These are phyloP conservation scores for Clavispora phyllophila DNA, from an alignment of 805 yeast species.

Conservation along the genomic window DNA sequence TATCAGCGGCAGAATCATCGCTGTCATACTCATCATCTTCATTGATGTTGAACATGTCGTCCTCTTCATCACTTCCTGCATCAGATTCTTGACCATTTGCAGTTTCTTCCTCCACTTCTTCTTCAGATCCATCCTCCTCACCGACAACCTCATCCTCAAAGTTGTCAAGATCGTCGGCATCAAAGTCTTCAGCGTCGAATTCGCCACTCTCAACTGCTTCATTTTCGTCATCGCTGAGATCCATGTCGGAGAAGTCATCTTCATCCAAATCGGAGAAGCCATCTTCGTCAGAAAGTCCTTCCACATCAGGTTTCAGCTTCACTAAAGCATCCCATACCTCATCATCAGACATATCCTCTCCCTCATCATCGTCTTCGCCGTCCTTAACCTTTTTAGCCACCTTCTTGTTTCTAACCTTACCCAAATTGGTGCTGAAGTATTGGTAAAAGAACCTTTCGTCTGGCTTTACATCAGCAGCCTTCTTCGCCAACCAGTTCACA, in stretches of 20 bases:
- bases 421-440: constrained; percentile 59
- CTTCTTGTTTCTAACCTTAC: constrained; percentile 22
- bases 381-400: constrained; percentile 21
- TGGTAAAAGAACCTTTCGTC: constrained; percentile 87
- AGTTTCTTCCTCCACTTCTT: constrained; percentile 27
- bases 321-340: constrained; percentile 81
- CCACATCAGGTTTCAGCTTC: constrained; percentile 68
- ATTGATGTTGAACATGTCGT: constrained; percentile 16
- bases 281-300: constrained; percentile 29
- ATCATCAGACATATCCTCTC: constrained; percentile 53
- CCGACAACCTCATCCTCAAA: constrained; percentile 38
- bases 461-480: constrained; percentile 63
- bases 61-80: constrained; percentile 16
- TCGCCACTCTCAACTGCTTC: constrained; percentile 27
- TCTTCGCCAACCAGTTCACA: constrained; percentile 73
- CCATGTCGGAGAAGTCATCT: constrained; percentile 36
- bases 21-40: constrained; percentile 7
- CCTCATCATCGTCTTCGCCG: constrained; percentile 31
- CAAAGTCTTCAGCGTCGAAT: constrained; percentile 25
- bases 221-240: constrained; percentile 38
- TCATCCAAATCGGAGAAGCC: constrained; percentile 39
- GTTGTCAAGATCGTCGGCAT: constrained; percentile 17
- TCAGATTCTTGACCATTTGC: constrained; percentile 15
- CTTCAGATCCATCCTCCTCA: constrained; percentile 38
- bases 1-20: constrained; percentile 17